Conservation (phyloP, 75 land plant genomes). For the Cupressus sempervirens region DNA sequence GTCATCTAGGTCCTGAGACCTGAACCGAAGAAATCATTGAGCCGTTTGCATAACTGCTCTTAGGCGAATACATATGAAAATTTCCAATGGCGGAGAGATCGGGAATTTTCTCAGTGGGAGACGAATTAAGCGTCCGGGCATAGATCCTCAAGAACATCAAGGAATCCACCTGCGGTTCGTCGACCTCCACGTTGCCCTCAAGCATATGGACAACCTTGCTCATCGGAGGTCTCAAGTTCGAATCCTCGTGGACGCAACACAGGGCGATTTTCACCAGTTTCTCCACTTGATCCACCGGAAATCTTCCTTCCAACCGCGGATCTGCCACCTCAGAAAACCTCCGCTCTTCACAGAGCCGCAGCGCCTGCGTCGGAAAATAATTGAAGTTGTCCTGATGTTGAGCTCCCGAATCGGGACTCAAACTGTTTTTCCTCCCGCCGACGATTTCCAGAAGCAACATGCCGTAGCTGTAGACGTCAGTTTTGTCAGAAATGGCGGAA, state of each 20-base stretch:
- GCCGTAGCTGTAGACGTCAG: constrained; percentile 71
- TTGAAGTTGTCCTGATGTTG: not conserved
- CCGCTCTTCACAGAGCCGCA: constrained; percentile 34
- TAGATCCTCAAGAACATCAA: constrained; percentile 37
- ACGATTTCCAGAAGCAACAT: constrained; percentile 59
- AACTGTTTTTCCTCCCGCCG: constrained; percentile 42
- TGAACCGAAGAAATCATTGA: not conserved
- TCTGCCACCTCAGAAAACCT: constrained; percentile 40
- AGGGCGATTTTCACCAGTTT: constrained; percentile 53
- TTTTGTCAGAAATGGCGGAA: constrained; percentile 63
- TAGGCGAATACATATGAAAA: not conserved
- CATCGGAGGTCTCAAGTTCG: constrained; percentile 53
- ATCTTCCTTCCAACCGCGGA: constrained; percentile 33
- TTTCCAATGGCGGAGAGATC: no score
- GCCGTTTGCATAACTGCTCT: not conserved
- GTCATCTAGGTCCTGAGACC: constrained; percentile 11
- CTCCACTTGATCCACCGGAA: constrained; percentile 35
- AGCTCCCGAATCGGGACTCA: not conserved
- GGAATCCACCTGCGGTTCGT: constrained; percentile 34
- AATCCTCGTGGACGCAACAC: constrained; percentile 68
- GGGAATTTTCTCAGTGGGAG: constrained; percentile 8
- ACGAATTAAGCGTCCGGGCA: constrained; percentile 20
- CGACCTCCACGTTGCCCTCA: constrained; percentile 40
- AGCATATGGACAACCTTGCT: constrained; percentile 53
- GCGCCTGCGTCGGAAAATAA: constrained; percentile 37